These are phyloP conservation scores for Clathrospora elynae DNA, from an alignment of 2,329 filamentous ascomycete species.

Conservation along the genomic window DNA sequence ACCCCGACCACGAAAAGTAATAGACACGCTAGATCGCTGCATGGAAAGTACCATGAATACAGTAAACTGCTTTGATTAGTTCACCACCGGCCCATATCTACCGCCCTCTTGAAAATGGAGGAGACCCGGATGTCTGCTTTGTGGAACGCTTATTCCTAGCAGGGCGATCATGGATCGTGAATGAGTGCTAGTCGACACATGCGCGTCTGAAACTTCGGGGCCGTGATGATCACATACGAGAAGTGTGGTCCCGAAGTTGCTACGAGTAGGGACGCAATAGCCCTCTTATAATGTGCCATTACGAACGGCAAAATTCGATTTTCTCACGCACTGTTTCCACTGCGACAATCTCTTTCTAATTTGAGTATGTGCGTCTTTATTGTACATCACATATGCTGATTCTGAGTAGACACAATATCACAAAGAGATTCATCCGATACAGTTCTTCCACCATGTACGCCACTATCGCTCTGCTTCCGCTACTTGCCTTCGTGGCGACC, in stretches of 20 bases:
- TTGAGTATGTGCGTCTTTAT: neutral
- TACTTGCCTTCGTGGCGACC: slow-evolving; percentile 13
- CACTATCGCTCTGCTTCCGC: slow-evolving; percentile 8
- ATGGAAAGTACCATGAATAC: neutral
- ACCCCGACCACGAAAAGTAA: slow-evolving; percentile 12
- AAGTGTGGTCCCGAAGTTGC: slow-evolving; percentile 11
- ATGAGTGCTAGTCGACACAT: slow-evolving; percentile 4
- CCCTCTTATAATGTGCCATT: neutral
- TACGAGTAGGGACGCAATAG: slow-evolving; percentile 7
- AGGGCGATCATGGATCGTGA: neutral
- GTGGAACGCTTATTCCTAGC: slow-evolving; percentile 11
- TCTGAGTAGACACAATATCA: neutral
- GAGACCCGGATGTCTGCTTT: slow-evolving; percentile 1
- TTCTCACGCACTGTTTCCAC: no score
- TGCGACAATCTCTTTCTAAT: neutral
- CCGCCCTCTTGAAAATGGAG: neutral
- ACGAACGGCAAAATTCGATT: no score
- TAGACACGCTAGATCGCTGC: neutral
- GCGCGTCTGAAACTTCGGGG: slow-evolving; percentile 14
- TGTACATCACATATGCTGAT: neutral
- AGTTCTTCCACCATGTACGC: slow-evolving; percentile 14
- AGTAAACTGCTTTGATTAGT: neutral
- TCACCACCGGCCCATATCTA: neutral
- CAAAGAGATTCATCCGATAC: neutral
- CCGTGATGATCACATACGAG: slow-evolving; percentile 11